Conservation (phyloP, 2,329 filamentous ascomycete genomes). For the Amylocarpus encephaloides region DNA sequence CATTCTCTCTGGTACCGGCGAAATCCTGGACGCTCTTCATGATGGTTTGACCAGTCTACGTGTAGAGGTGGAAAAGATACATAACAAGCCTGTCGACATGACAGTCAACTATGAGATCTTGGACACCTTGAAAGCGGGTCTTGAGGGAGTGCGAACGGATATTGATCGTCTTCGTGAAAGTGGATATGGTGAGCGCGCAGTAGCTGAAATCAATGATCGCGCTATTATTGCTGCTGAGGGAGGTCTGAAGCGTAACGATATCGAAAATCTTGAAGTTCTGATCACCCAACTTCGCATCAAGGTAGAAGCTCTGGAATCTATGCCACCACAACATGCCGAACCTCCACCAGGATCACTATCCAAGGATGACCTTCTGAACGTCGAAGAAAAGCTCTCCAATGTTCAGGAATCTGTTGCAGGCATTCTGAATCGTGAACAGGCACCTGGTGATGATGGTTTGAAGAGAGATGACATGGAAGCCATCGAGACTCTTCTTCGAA, state of each 20-base stretch:
- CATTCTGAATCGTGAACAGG: slow-evolving; percentile 38
- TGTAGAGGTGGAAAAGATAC: slow-evolving; percentile 67
- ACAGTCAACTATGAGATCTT: slow-evolving; percentile 85
- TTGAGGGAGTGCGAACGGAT: slow-evolving; percentile 69
- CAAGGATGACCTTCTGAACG: slow-evolving; percentile 48
- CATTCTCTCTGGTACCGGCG: slow-evolving; percentile 58
- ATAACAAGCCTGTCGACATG: slow-evolving; percentile 74
- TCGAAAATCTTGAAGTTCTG: slow-evolving; percentile 79
- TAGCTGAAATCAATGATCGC: slow-evolving; percentile 44
- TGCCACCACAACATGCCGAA: slow-evolving; percentile 40
- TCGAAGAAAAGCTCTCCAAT: slow-evolving; percentile 47
- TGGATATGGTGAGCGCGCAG: slow-evolving; percentile 40
- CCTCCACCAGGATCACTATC: slow-evolving; percentile 37
- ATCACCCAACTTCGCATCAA: slow-evolving; percentile 79
- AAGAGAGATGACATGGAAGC: slow-evolving; percentile 81
- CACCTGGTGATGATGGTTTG: slow-evolving; percentile 42
- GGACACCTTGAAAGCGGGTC: slow-evolving; percentile 76
- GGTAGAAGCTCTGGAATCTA: slow-evolving; percentile 67
- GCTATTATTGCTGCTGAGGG: slow-evolving; percentile 37
- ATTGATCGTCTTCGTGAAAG: slow-evolving; percentile 69
- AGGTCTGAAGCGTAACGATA: slow-evolving; percentile 60
- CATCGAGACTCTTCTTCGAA: slow-evolving; percentile 83
- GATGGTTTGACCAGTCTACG: slow-evolving; percentile 78
- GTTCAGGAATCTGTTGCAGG: slow-evolving; percentile 55
- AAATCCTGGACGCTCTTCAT: slow-evolving; percentile 83